Evolutionary conservation across 768 basidiomycete species (phyloP).

Genomic region (Mycena leptocephala): DNA sequence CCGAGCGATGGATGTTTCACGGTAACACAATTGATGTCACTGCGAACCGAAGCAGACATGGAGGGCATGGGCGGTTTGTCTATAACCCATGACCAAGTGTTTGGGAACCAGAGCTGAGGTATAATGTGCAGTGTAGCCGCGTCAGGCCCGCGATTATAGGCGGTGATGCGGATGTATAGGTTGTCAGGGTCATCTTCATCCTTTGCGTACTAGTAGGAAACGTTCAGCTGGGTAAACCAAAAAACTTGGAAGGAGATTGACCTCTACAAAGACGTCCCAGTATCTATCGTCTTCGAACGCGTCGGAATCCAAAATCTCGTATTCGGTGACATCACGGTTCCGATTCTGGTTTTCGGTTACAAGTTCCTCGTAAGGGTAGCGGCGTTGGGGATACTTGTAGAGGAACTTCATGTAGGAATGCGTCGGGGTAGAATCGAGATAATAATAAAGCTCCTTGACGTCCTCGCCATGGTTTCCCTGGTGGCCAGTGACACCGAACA

Average conservation of each 20-base stretch:
- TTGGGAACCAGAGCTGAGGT: slow-evolving; percentile 97
- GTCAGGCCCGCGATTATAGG: slow-evolving; percentile 97
- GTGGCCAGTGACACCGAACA: slow-evolving; percentile 97
- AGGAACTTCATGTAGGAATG: slow-evolving; percentile 99
- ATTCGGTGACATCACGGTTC: slow-evolving; percentile 90
- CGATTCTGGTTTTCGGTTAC: slow-evolving; percentile 89
- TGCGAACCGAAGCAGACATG: slow-evolving; percentile 68
- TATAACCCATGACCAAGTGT: slow-evolving; percentile 96
- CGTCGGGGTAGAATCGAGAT: slow-evolving; percentile 98
- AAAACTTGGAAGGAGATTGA: slow-evolving; percentile 51
- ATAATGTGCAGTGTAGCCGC: slow-evolving; percentile 94
- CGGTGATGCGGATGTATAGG: slow-evolving; percentile 93
- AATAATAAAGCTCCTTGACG: slow-evolving; percentile 99
- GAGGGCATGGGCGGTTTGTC: slow-evolving; percentile 78
- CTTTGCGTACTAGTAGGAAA: slow-evolving; percentile 87
- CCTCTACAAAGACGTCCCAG: slow-evolving; percentile 99
- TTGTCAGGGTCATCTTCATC: slow-evolving; percentile 93
- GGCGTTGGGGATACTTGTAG: slow-evolving; percentile 97
- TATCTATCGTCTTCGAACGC: slow-evolving; percentile 94
- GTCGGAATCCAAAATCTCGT: slow-evolving; percentile 94
- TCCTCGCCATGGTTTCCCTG: slow-evolving; percentile 99
- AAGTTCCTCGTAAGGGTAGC: slow-evolving; percentile 95
- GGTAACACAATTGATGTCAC: slow-evolving; percentile 74
- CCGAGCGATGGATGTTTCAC: slow-evolving; percentile 84
- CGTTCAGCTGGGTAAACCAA: slow-evolving; percentile 14